A percentile compares a stretch with the other conserved stretches of the same genome.
Evolutionary conservation across 2,329 filamentous ascomycete species (phyloP).

Genomic region (Pestalotiopsis sp.): DNA sequence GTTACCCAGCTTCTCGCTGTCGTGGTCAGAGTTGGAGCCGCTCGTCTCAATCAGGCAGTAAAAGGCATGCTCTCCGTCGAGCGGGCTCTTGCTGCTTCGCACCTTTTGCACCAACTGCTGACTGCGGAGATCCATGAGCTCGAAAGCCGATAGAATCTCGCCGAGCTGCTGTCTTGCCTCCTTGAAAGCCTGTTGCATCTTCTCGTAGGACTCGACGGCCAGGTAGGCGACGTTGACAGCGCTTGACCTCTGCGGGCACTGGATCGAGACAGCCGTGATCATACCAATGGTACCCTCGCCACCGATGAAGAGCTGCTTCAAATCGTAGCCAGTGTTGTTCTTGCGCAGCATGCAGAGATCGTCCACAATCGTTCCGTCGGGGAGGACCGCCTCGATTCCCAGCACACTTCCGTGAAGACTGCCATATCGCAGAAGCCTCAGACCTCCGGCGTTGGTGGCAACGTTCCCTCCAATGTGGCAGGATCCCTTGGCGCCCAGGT

Average conservation of each 20-base stretch:
- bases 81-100: slow-evolving; percentile 74
- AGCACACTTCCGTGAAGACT: slow-evolving; percentile 92
- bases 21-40: slow-evolving; percentile 91
- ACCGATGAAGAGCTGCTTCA: slow-evolving; percentile 78
- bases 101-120: slow-evolving; percentile 76
- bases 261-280: slow-evolving; percentile 85
- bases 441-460: slow-evolving; percentile 89
- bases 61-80: slow-evolving; percentile 85
- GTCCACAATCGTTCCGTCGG: slow-evolving; percentile 88
- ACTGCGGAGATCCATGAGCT: slow-evolving; percentile 88
- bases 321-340: slow-evolving; percentile 98
- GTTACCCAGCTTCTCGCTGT: slow-evolving; percentile 83
- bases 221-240: slow-evolving; percentile 96
- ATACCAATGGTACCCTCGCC: slow-evolving; percentile 94
- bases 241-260: slow-evolving; percentile 83
- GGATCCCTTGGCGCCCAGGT: slow-evolving; percentile 96
- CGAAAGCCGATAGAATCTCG: slow-evolving; percentile 95
- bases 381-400: slow-evolving; percentile 88
- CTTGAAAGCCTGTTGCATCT: slow-evolving; percentile 81
- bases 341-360: slow-evolving; percentile 87
- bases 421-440: slow-evolving; percentile 87
- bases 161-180: slow-evolving; percentile 88
- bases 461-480: slow-evolving; percentile 97
- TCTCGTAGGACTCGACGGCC: slow-evolving; percentile 84
- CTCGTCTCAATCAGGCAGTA: slow-evolving; percentile 97